phyloP scores from a whole-genome alignment of 1,139 yeast species.

The Sugiyamaella grinbergsii region DNA sequence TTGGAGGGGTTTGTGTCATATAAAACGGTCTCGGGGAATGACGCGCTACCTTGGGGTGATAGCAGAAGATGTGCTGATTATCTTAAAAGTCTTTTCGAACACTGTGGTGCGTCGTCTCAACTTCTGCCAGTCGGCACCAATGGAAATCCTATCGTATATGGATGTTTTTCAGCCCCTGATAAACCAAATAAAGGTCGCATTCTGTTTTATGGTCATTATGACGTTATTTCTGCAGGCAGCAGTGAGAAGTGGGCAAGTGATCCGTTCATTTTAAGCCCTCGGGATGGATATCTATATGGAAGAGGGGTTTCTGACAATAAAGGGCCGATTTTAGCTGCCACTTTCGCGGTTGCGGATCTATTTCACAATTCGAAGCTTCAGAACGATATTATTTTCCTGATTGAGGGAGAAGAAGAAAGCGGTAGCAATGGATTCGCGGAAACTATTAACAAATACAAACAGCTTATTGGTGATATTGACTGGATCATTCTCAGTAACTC shows the following conservation, averaged over 20 bases:
- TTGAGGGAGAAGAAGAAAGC: slow-evolving; percentile 96
- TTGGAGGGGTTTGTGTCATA: slow-evolving; percentile 64
- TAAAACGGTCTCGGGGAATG: slow-evolving; percentile 76
- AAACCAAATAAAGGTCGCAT: slow-evolving; percentile 40
- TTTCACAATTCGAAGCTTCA: slow-evolving; percentile 54
- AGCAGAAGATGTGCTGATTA: slow-evolving; percentile 86
- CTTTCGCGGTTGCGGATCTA: slow-evolving; percentile 82
- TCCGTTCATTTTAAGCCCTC: slow-evolving; percentile 74
- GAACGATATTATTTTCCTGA: slow-evolving; percentile 76
- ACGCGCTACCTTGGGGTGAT: slow-evolving; percentile 67
- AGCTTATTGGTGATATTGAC: slow-evolving; percentile 69
- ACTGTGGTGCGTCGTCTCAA: slow-evolving; percentile 74
- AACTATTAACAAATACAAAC: slow-evolving; percentile 54
- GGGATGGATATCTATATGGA: slow-evolving; percentile 84
- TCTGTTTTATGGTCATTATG: slow-evolving; percentile 94
- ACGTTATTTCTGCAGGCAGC: slow-evolving; percentile 75
- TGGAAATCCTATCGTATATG: slow-evolving; percentile 83
- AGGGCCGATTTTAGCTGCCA: slow-evolving; percentile 89
- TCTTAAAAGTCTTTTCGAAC: slow-evolving; percentile 61
- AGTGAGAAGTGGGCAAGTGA: slow-evolving; percentile 67
- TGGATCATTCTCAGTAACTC: slow-evolving; percentile 90
- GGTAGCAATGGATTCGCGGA: slow-evolving; percentile 86
- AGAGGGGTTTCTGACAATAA: slow-evolving; percentile 95
- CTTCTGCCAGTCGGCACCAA: slow-evolving; percentile 68
- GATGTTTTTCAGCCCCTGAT: slow-evolving; percentile 55